Percentiles rank a stretch among this genome's conserved stretches.
These are phyloP conservation scores for Lodderomyces theae DNA, from an alignment of 1,139 yeast genomes.

Conservation along the genomic window DNA sequence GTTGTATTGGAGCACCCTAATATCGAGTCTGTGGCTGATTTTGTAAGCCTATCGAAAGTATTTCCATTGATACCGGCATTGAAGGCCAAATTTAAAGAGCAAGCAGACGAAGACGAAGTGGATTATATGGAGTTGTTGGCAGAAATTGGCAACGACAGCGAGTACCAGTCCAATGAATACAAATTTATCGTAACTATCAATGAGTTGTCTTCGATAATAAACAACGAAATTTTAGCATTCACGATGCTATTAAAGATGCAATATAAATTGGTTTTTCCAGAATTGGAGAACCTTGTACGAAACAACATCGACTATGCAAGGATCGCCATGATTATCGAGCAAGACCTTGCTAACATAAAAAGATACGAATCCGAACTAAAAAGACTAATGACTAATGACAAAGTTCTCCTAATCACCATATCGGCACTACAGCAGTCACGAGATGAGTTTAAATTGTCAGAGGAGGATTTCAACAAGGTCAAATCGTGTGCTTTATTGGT, in stretches of 20 bases:
- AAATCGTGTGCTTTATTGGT: conserved; percentile 48
- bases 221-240: conserved; percentile 51
- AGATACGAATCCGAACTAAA: conserved; percentile 36
- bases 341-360: conserved; percentile 39
- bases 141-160: conserved; percentile 29
- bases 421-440: conserved; percentile 50
- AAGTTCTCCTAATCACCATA: conserved; percentile 70
- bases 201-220: conserved; percentile 53
- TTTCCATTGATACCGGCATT: conserved; percentile 28
- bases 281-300: conserved; percentile 61
- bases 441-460: conserved; percentile 27
- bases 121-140: conserved; percentile 38
- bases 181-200: conserved; percentile 55
- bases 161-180: conserved; percentile 38
- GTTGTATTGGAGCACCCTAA: conserved; percentile 17
- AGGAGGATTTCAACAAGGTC: conserved; percentile 38
- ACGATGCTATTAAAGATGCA: conserved; percentile 50
- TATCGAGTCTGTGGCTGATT: conserved; percentile 19
- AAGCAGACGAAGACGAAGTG: conserved; percentile 22
- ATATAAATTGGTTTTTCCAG: conserved; percentile 68
- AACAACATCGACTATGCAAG: conserved; percentile 64
- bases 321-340: conserved; percentile 52
- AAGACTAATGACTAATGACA: conserved; percentile 54
- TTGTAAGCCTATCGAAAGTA: conserved; percentile 22
- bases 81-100: conserved; percentile 21